Base-by-base conservation (phyloP, 345 rosid species). In the Noccaea bulbosa region DNA sequence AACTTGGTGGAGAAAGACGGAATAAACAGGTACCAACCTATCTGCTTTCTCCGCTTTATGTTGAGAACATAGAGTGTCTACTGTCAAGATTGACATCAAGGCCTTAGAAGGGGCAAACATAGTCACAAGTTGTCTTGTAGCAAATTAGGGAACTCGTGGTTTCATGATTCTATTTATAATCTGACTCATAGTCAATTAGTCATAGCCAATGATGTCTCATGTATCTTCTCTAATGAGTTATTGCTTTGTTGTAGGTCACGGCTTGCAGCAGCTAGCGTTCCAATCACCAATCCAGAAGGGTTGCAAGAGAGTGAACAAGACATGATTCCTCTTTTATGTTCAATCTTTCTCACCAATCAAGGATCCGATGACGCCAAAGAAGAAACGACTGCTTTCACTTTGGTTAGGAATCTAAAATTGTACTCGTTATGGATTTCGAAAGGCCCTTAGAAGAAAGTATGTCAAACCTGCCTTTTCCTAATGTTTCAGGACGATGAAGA, bases 1-100 rank as follows among this genome's bases (percentile, higher is more conserved):
- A 93, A 93, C 80, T 81, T 93, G 81, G 93, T 93, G 6, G 99
- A 93, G 87, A 93, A 93, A 83, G 89, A 91, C 62, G 97, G 83
- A 56, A 58, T 53, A 44, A 93, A 93, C 91, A 93, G 96, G 99
- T 91, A 67, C 59, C 7, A 55, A 45, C 33, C 27, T 12, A 45
- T 12, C 14, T 56, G 10, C 17, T 43, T 16, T 70, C 59, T 30
- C 61, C 41, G 1, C 8, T 32, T 48, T 27, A 8, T 14, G 67
- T 6, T 49, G 63, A 32, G 69, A 48, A 14, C 44, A 17, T 57
- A 57, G 32, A 57, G 12, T 54, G 11, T 33, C 11, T n/a, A 14
- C 10, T 32, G 6, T 32, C 40, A 32, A 7, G 1, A 33, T 54
- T 8, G 59, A n/a, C 40, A 33, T 33, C 59, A 49, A 35, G 11